These are phyloP conservation scores for Acacia crassicarpa DNA, from an alignment of 306 rosid species.

Conservation along the genomic window DNA sequence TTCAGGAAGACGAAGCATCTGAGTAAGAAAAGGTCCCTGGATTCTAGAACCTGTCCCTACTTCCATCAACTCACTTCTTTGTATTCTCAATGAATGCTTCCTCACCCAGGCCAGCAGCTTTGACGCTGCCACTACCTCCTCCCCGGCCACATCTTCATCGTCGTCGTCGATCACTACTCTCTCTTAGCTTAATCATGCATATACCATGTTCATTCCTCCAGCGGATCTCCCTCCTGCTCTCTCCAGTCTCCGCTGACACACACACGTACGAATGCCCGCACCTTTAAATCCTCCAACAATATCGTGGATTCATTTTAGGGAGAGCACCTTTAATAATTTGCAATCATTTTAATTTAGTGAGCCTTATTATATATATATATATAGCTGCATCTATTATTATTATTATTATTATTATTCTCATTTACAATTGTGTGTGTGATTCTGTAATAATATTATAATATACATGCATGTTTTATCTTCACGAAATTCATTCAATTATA, in stretches of 20 bases:
- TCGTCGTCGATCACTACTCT: too few species aligned
- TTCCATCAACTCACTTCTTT: conserved; percentile 60
- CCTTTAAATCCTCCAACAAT: neutral
- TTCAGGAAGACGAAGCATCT: conserved; percentile 77
- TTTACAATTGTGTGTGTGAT: neutral
- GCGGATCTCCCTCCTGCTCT: too few species aligned
- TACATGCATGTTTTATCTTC: neutral
- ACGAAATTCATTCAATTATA: too few species aligned
- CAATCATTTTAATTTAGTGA: neutral
- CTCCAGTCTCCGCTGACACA: too few species aligned
- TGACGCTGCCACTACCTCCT: too few species aligned
- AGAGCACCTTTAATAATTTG: neutral
- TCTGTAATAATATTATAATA: neutral
- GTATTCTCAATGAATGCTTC: conserved; percentile 34
- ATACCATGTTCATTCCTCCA: too few species aligned
- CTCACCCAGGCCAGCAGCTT: too few species aligned
- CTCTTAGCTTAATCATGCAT: too few species aligned
- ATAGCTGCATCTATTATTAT: too few species aligned
- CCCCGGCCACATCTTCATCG: neutral
- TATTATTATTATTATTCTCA: too few species aligned
- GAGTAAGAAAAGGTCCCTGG: conserved; percentile 72
- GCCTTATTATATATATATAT: neutral
- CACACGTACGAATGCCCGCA: too few species aligned
- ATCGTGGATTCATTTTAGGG: neutral
- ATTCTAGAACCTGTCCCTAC: conserved; percentile 92